phyloP scores from a whole-genome alignment of 2,329 filamentous ascomycete species.

The Pseudogymnoascus sp. region DNA sequence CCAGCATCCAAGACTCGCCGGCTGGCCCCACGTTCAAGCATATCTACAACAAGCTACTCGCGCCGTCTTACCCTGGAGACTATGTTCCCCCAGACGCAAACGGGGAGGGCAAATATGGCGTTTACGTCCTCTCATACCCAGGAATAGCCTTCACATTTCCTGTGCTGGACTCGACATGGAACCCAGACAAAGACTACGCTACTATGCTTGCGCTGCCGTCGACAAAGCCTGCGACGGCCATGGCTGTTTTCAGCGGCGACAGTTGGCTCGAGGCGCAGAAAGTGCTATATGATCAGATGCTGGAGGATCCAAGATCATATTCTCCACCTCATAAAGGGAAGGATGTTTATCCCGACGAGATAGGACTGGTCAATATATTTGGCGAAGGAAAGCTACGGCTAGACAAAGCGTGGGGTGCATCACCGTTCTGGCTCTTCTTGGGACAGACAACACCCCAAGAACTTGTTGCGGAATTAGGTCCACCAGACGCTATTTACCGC shows the following conservation, averaged over 20 bases:
- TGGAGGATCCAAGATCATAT: constrained; percentile 68
- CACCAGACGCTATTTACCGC: constrained; percentile 87
- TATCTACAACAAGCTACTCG: constrained; percentile 88
- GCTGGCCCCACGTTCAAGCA: constrained; percentile 74
- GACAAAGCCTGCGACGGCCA: constrained; percentile 69
- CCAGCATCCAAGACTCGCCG: constrained; percentile 29
- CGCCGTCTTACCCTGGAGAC: constrained; percentile 89
- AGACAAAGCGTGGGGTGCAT: constrained; percentile 60
- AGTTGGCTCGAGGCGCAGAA: constrained; percentile 83
- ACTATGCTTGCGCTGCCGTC: constrained; percentile 73
- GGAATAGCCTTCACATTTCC: constrained; percentile 91
- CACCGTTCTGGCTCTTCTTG: constrained; percentile 63
- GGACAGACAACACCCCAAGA: constrained; percentile 90
- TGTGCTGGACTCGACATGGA: constrained; percentile 66
- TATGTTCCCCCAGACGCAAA: constrained; percentile 61
- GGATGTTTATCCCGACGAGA: constrained; percentile 79
- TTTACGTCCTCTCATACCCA: constrained; percentile 88
- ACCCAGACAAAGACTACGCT: constrained; percentile 72
- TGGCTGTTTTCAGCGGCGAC: constrained; percentile 84
- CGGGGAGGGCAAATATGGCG: constrained; percentile 52
- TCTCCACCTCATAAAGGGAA: constrained; percentile 59
- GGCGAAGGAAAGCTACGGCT: constrained; percentile 75
- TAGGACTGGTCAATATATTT: constrained; percentile 71
- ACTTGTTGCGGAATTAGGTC: constrained; percentile 80
- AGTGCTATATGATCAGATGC: constrained; percentile 66